Percentiles rank a stretch among this genome's conserved stretches.
phyloP scores from a whole-genome alignment of 352 stramenopile species.

The Phytophthora megakarya region DNA sequence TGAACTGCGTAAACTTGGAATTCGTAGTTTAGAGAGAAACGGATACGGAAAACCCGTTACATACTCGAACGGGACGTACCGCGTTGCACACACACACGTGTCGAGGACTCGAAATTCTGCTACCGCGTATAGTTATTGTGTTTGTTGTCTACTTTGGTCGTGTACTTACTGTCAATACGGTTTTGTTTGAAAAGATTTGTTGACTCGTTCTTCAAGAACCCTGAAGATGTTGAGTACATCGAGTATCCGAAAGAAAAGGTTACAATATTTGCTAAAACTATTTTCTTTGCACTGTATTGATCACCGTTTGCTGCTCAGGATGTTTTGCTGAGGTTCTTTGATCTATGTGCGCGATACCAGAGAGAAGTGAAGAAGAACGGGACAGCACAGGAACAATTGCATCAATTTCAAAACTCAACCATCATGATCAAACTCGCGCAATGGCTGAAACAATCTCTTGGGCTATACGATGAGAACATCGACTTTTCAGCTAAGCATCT shows the following conservation, averaged over 20 bases:
- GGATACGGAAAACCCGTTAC: constrained; percentile 24
- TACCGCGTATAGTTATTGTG: constrained; percentile 40
- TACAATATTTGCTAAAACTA: background rate
- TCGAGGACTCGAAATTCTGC: constrained; percentile 62
- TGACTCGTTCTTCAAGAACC: constrained; percentile 56
- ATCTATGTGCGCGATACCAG: constrained; percentile 58
- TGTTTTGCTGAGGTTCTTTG: constrained; percentile 60
- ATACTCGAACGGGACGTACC: constrained; percentile 49
- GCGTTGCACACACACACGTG: constrained; percentile 57
- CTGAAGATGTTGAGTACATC: constrained; percentile 47
- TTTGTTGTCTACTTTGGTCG: background rate
- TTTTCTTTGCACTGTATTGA: background rate
- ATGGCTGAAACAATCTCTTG: constrained; percentile 30
- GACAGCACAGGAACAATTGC: constrained; percentile 32
- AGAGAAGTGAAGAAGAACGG: constrained; percentile 53
- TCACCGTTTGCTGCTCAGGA: constrained; percentile 30
- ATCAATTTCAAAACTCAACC: constrained; percentile 39
- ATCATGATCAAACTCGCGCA: constrained; percentile 17
- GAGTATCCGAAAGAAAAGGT: constrained; percentile 44
- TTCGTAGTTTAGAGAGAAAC: constrained; percentile 28
- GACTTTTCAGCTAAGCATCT: constrained; percentile 39
- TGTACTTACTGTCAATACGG: background rate
- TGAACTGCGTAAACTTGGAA: constrained; percentile 47
- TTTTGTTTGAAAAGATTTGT: constrained; percentile 44
- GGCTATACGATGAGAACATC: constrained; percentile 29